Base-by-base conservation (phyloP, 2,329 filamentous ascomycete species). In the Sarocladium strictum region DNA sequence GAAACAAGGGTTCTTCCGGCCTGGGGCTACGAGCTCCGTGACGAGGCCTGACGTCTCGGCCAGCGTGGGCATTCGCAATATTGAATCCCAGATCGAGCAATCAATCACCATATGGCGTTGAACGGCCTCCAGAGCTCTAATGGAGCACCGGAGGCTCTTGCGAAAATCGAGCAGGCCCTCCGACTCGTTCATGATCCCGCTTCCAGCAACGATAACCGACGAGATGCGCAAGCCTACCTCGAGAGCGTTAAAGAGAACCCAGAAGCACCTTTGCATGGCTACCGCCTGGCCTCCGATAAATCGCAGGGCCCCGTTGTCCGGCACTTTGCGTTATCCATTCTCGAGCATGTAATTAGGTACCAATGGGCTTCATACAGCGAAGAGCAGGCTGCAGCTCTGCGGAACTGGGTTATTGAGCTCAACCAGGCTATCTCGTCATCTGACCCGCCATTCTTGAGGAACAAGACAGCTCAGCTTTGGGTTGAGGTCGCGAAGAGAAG, bases 381-480 rank as follows among this genome's bases (percentile, higher is more conserved):
- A 26, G 81, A 85, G 21, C 86, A 96, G 68, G 83, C 84, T 17
- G 73, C 75, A 26, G 80, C 82, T 53, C 72, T 99, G 54, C 83
- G 89, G 51, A 77, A 78, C 56, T 94, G 92, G 81, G 83, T 96
- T 41, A 72, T 96, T 55, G 79, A 86, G 66, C 84, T 99, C 12
- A 89, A 90, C 12, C 83, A 87, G 64, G 79, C 80, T 58, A 76
- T 95, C 41, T 77, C 82, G 4, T 79, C 80, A 45, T 79, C 84
- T 19, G 93, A 97, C 66, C 89, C 90, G 2, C 70, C 80, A 29
- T 99, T 92, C 67, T 76, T 97, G 60, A 82, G 93, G 62, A 97
- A 96, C 77, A 99, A 99, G 74, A 86, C 94, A 32, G 90, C 90
- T 26, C 88, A 96, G 71, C 74, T 99, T 58, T 99, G 94, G 94